Conservation (phyloP, 257 asterid species). For the Lycium ferocissimum region DNA sequence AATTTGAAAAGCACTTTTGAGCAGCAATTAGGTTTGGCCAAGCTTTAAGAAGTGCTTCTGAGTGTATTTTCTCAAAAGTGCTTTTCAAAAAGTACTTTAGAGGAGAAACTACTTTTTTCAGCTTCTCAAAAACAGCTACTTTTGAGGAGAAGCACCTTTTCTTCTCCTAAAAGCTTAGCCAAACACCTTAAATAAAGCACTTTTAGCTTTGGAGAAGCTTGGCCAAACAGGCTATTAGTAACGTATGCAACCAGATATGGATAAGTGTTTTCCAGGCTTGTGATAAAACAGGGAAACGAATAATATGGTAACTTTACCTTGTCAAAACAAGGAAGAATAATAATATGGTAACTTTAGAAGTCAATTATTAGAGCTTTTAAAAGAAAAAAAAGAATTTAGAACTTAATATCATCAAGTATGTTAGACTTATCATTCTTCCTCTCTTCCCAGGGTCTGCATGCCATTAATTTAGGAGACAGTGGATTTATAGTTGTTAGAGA, state of each 20-base stretch:
- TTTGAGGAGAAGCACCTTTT: too few relatives aligned
- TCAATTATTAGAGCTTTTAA: neutral
- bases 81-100: too few relatives aligned
- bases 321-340: neutral
- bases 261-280: neutral
- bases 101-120: too few relatives aligned
- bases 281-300: neutral
- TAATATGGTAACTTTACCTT: neutral
- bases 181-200: too few relatives aligned
- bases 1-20: too few relatives aligned
- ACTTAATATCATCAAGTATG: neutral
- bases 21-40: too few relatives aligned
- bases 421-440: neutral
- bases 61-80: too few relatives aligned
- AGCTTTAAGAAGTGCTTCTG: too few relatives aligned
- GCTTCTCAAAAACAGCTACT: too few relatives aligned
- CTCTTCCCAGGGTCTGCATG: constrained; percentile 75
- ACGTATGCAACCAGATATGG: neutral
- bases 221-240: neutral
- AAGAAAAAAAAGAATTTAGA: neutral
- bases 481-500: constrained; percentile 96
- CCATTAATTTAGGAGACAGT: constrained; percentile 92
- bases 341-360: neutral
- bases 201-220: too few relatives aligned
- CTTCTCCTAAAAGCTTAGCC: too few relatives aligned